These are phyloP conservation scores for Pythium grandisporangium DNA, from an alignment of 352 stramenopile species.

Conservation along the genomic window DNA sequence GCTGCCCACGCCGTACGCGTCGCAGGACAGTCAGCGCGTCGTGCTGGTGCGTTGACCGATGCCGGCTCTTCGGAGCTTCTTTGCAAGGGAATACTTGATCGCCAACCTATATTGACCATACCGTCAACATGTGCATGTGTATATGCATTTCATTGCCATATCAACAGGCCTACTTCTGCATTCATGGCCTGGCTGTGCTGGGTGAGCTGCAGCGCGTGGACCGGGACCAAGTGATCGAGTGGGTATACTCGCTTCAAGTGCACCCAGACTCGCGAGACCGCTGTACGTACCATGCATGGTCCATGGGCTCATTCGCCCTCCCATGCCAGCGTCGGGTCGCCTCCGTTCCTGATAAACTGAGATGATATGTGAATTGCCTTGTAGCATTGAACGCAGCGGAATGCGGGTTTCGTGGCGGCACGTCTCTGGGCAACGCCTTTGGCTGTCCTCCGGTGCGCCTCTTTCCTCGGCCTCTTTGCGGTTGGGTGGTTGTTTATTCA, in stretches of 20 bases:
- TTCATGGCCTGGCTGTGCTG: constrained; percentile 77
- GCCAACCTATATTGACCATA: no score
- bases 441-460: constrained; percentile 19
- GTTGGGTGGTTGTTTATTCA: no score
- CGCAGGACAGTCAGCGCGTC: constrained; percentile 74
- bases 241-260: constrained; percentile 81
- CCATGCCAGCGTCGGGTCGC: no score
- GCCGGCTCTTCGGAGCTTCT: no score
- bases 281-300: no score
- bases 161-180: constrained; percentile 69
- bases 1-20: constrained; percentile 61
- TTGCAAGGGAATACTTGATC: no score
- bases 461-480: no score
- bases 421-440: constrained; percentile 59
- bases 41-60: constrained; percentile 43
- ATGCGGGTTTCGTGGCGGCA: constrained; percentile 64
- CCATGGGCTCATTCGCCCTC: no score
- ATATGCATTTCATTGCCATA: no score
- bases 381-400: constrained; percentile 55
- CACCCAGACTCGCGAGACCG: constrained; percentile 50
- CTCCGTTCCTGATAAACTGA: no score
- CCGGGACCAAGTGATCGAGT: constrained; percentile 68
- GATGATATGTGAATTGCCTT: not conserved
- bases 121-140: no score
- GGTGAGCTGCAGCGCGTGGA: constrained; percentile 67